A percentile compares a stretch with the other conserved stretches of the same genome.
Evolutionary conservation across 2,329 filamentous ascomycete genomes (phyloP).

Genomic region (Thelonectria blattea): DNA sequence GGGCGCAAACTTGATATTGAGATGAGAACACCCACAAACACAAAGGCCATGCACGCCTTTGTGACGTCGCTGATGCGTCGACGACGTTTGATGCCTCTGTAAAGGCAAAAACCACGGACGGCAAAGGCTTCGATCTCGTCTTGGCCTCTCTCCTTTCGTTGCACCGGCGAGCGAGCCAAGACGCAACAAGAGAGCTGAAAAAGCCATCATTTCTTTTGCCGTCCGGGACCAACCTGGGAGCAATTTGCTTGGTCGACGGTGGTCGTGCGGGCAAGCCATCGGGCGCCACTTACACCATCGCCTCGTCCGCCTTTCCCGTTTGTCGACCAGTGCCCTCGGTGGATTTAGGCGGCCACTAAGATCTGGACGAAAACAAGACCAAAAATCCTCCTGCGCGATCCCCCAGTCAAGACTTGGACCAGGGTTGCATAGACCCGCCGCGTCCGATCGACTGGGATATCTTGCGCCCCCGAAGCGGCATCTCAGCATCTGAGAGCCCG

Average conservation of each 20-base stretch:
- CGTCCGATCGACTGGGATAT: constrained; percentile 24
- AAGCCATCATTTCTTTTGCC: constrained; percentile 25
- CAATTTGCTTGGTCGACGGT: constrained; percentile 18
- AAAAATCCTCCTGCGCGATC: constrained; percentile 14
- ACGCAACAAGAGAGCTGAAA: constrained; percentile 16
- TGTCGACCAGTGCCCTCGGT: constrained; percentile 7
- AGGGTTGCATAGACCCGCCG: constrained; percentile 2
- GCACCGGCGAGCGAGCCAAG: constrained; percentile 3
- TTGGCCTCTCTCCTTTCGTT: not conserved
- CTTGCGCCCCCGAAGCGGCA: constrained; percentile 12
- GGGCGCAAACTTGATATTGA: not conserved
- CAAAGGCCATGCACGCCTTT: not conserved
- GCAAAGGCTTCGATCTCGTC: constrained; percentile 14
- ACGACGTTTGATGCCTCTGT: not conserved
- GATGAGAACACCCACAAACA: not conserved
- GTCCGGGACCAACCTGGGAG: constrained; percentile 11
- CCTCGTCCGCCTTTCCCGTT: constrained; percentile 11
- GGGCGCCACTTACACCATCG: constrained; percentile 14
- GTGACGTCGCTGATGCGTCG: not conserved
- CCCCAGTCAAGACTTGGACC: constrained; percentile 2
- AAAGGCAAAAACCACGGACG: constrained; percentile 12
- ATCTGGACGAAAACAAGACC: constrained; percentile 29
- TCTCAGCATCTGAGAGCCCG: not conserved
- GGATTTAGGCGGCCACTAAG: constrained; percentile 27
- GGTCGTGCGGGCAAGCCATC: constrained; percentile 24